Conservation (phyloP, 2,329 filamentous ascomycete genomes). For the Chrysoporthe austroafricana region DNA sequence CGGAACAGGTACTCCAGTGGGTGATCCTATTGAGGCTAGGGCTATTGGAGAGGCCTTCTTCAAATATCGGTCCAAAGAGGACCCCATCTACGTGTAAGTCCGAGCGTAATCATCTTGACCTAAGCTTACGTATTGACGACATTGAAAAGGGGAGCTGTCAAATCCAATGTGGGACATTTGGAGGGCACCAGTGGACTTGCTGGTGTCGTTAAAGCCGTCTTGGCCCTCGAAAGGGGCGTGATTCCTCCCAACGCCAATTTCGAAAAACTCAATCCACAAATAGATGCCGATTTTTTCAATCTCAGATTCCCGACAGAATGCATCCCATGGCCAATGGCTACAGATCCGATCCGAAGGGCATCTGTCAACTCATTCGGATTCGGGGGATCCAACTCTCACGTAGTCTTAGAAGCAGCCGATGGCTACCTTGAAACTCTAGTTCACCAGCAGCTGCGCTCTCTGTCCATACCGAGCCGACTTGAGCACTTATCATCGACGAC, state of each 20-base stretch:
- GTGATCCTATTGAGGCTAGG: constrained; percentile 43
- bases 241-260: constrained; percentile 36
- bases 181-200: constrained; percentile 36
- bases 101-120: too few relatives aligned
- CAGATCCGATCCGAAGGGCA: constrained; percentile 28
- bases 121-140: too few relatives aligned
- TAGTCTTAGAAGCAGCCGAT: constrained; percentile 17
- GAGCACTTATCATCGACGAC: too few relatives aligned
- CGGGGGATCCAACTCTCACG: constrained; percentile 50
- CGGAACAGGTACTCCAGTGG: constrained; percentile 46
- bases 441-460: too few relatives aligned
- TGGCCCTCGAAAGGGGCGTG: constrained; percentile 36
- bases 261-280: constrained; percentile 23
- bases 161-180: constrained; percentile 40
- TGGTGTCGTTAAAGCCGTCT: constrained; percentile 37
- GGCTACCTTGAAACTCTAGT: not conserved
- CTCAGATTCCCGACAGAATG: constrained; percentile 24
- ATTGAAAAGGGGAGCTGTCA: constrained; percentile 24
- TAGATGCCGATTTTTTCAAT: constrained; percentile 30
- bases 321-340: not conserved
- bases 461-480: too few relatives aligned
- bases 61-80: too few relatives aligned
- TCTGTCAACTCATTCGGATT: constrained; percentile 48
- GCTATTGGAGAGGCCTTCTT: constrained; percentile 33
- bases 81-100: too few relatives aligned